Base-by-base conservation (phyloP, 257 asterid genomes). In the Petunia secreta region DNA sequence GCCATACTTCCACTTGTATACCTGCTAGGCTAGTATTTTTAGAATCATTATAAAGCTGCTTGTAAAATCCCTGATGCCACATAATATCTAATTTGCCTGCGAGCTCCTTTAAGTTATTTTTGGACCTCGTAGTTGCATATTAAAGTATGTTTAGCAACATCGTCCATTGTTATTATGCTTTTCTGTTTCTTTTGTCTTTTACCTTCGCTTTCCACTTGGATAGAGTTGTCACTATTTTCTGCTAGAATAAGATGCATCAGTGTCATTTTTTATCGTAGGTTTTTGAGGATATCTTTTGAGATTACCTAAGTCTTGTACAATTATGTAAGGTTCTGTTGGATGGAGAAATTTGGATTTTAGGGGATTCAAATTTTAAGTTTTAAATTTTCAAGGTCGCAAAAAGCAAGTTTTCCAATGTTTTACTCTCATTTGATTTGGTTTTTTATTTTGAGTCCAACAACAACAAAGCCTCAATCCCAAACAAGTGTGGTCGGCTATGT, bases 1-100 rank as follows among this genome's bases (percentile, higher is more conserved):
- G 53, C 58, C n/a, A 60, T 6, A 0, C 14, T 6, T 50, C 11
- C 13, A 73, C 63, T 50, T 73, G 36, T 52, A 6, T 73, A 6
- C 62, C n/a, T 43, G 55, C 48, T 77, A 7, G 55, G 44, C 57
- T 77, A 58, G 43, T 67, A 38, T 63, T 53, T 65, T 43, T 63
- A 36, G 44, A 63, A 63, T 37, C 68, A 36, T 63, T 43, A 37
- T 63, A 15, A 52, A 10, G 1, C 9, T 52, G 9, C 67, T 34
- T 62, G 34, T 62, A 10, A 5, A 25, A 59, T 71, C 25, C 44
- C 48, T 69, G 59, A 69, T 69, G 43, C 77, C 43, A 34, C 77
- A 46, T 4, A 0, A 25, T 46, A 46, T 10, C 25, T 25, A 4
- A 41, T 46, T 48, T 48, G 39, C 60, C 77, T 34, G 44, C 1